These are phyloP conservation scores for Amoebophrya sp. DNA, from an alignment of 169 alveolate genomes.

Conservation along the genomic window DNA sequence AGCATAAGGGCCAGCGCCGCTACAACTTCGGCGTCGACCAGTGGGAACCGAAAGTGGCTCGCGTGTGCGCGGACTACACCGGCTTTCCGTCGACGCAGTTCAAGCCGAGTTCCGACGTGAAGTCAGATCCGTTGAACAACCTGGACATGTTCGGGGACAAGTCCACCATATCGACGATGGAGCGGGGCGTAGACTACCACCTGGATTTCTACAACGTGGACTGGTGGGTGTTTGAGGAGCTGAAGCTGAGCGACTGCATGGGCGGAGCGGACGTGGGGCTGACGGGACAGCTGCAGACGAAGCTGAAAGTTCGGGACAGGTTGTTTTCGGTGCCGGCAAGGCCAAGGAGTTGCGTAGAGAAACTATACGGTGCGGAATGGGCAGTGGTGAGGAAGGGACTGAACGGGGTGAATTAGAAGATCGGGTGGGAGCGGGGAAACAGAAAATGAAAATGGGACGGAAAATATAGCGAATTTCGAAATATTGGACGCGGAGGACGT, in stretches of 20 bases:
- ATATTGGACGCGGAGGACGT: too few relatives aligned
- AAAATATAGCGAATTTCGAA: not conserved
- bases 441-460: not conserved
- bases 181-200: not conserved
- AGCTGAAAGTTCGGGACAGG: not conserved
- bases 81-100: not conserved
- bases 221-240: not conserved
- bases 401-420: not conserved
- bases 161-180: not conserved
- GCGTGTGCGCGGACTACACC: not conserved
- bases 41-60: not conserved
- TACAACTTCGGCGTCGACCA: not conserved
- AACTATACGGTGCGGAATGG: not conserved
- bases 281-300: not conserved
- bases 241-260: not conserved
- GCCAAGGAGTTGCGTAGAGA: not conserved
- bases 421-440: not conserved
- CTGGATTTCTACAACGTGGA: not conserved
- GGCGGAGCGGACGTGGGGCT: too few relatives aligned
- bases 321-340: not conserved
- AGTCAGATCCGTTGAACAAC: not conserved
- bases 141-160: not conserved
- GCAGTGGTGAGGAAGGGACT: not conserved
- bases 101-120: not conserved
- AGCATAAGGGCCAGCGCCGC: too few relatives aligned